Evolutionary conservation across 805 yeast genomes (phyloP), one percentile per base, ranked within the genome.

Genomic region (Kregervanrija delftensis): DNA sequence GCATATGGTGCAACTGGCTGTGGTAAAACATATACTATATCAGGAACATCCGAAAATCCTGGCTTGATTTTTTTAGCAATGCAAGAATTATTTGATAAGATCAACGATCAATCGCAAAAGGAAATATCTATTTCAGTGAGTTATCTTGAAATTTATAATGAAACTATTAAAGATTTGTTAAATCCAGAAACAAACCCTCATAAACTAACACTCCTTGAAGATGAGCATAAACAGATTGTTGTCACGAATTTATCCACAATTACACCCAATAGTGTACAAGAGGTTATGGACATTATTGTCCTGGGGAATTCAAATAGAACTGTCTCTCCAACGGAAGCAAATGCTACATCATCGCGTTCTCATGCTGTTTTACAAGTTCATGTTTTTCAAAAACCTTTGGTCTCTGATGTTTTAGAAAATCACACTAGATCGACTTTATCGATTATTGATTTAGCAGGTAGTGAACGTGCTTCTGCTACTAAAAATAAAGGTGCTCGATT

Each of bases 1-100:
- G 97, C 98, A 0, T 90, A 90, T 60, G 98, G 98, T 1, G 95
- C 98, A 30, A 90, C 98, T 0, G 98, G 98, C 0, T 90, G 97
- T 63, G 98, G 98, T n/a, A 90, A 90, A 59, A 90, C 97, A 0
- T 88, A 84, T 60, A 90, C 98, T 0, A 85, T 90, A 31, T 76
- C 83, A 59, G 96, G 96, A 0, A 74, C 81, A 0, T 72, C 79
- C 0, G 75, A 75, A 2, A 65, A 74, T 22, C 96, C 96, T 0
- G 96, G 96, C 0, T 76, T 90, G 11, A 83, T 88, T 0, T 86
- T 81, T 54, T 65, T 82, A 36, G 82, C 96, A 0, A 80, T 87
- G 83, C 70, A 77, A 49, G 95, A 86, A 47, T 66, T 91, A 32
- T 89, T 83, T 59, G 66, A 66, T 14, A 69, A 71, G 44, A 84